Percentiles rank a stretch among this genome's conserved stretches.
Conservation (phyloP, 768 basidiomycete genomes). For the Candolleomyces eurysporus region DNA sequence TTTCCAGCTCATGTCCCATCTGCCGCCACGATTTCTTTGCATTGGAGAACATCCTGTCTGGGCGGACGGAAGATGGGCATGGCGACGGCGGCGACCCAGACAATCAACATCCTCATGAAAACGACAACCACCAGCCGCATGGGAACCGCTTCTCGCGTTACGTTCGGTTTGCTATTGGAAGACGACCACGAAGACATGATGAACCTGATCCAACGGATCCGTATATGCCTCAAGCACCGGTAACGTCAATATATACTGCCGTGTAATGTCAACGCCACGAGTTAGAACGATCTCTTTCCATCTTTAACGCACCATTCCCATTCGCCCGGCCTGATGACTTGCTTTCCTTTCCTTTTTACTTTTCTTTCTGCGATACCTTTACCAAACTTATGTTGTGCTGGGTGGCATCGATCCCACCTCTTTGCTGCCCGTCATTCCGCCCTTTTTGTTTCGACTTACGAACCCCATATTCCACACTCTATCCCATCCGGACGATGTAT, state of each 20-base stretch:
- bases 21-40: conserved; percentile 80
- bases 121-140: conserved; percentile 1
- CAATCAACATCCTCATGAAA: conserved; percentile 10
- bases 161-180: conserved; percentile 48
- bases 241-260: conserved; percentile 24
- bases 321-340: neutral
- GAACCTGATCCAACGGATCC: conserved; percentile 31
- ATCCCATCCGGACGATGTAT: neutral
- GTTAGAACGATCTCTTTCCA: too few relatives aligned
- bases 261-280: conserved; percentile 12
- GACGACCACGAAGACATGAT: conserved; percentile 25
- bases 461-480: too few relatives aligned
- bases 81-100: conserved; percentile 10
- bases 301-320: neutral
- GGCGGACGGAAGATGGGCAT: conserved; percentile 23
- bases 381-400: too few relatives aligned
- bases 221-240: conserved; percentile 30
- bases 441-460: too few relatives aligned
- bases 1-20: conserved; percentile 89
- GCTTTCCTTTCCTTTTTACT: too few relatives aligned
- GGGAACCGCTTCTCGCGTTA: conserved; percentile 52
- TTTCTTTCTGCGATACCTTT: too few relatives aligned
- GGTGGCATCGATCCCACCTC: too few relatives aligned
- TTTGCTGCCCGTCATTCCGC: too few relatives aligned
- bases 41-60: conserved; percentile 53